Percentiles rank a stretch among this genome's conserved stretches.
Conservation (phyloP, 768 basidiomycete species). For the Nidularia pulvinata region DNA sequence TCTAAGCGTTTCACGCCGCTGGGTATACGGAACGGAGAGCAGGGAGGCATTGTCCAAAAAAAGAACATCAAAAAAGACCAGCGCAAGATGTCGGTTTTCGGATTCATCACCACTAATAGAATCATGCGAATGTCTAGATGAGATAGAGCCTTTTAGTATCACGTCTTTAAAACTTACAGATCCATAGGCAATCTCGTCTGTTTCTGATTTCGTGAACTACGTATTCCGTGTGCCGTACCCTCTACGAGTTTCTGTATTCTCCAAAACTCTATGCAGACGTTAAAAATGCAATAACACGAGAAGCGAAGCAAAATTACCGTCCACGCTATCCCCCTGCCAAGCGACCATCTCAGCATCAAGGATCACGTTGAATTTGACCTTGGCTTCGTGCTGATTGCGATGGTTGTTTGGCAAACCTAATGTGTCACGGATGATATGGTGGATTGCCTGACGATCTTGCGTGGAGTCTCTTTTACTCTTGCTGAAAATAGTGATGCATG, state of each 20-base stretch:
- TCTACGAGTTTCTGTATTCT: constrained; percentile 61
- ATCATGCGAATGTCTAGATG: neutral
- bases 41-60: constrained; percentile 63
- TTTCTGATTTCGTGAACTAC: constrained; percentile 16
- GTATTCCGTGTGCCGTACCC: constrained; percentile 54
- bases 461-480: constrained; percentile 90
- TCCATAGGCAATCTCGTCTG: too few species aligned
- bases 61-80: constrained; percentile 89
- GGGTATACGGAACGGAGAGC: constrained; percentile 51
- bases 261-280: constrained; percentile 64
- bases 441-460: constrained; percentile 68
- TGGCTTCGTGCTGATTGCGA: neutral
- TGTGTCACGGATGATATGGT: constrained; percentile 55
- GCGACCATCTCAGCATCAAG: constrained; percentile 92
- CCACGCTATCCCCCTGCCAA: constrained; percentile 67
- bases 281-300: neutral
- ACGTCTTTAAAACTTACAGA: too few species aligned
- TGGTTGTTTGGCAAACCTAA: constrained; percentile 38
- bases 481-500: constrained; percentile 78
- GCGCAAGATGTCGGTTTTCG: constrained; percentile 57
- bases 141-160: too few species aligned
- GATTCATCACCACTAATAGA: constrained; percentile 30
- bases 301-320: constrained; percentile 48
- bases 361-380: constrained; percentile 40
- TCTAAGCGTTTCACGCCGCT: constrained; percentile 66